Base-by-base conservation (phyloP, 257 asterid species). In the Jacaranda copaia region DNA sequence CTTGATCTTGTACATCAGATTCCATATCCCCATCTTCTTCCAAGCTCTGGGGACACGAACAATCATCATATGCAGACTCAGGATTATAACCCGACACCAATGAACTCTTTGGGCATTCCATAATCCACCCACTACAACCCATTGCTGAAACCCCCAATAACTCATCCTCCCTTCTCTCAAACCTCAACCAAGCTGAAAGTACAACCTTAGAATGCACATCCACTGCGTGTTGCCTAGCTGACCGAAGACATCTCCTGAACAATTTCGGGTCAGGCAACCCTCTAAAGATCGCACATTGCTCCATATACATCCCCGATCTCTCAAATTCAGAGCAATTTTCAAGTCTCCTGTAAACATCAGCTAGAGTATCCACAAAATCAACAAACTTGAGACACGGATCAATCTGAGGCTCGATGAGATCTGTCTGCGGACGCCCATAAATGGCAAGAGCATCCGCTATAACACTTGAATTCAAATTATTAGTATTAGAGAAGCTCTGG, bases 181-280 rank as follows among this genome's bases (percentile, higher is more conserved):
- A 91, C 85, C 97, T 91, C 86, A 96, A 77, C 99, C 99, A 95
- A n/a, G 98, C 87, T 0, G 98, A 90, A 8, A 96, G 87, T 2
- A 96, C 97, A 79, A 91, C 88, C 86, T 96, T 96, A 4, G 90
- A 85, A 84, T 96, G 99, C 81, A 93, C 97, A 73, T 96, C 99
- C 68, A 89, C 84, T 0, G 97, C 94, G 25, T 91, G 96, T 66
- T 87, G 83, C 88, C 98, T 88, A 63, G 98, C 98, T 0, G 89
- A 89, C 43, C 89, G 80, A 48, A 95, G 93, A 83, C 95, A 87
- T 83, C 88, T 87, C 88, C 97, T 82, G 75, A 93, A 95, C 90
- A 93, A 82, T 80, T 90, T 95, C 0, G 97, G 97, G 74, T 95
- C 98, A n/a, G 94, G 77, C 20, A 89, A 83, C 5, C 96, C 93